Evolutionary conservation across 345 rosid genomes (phyloP), one percentile per base, ranked within the genome.

Genomic region (Bruguiera gymnorhiza): DNA sequence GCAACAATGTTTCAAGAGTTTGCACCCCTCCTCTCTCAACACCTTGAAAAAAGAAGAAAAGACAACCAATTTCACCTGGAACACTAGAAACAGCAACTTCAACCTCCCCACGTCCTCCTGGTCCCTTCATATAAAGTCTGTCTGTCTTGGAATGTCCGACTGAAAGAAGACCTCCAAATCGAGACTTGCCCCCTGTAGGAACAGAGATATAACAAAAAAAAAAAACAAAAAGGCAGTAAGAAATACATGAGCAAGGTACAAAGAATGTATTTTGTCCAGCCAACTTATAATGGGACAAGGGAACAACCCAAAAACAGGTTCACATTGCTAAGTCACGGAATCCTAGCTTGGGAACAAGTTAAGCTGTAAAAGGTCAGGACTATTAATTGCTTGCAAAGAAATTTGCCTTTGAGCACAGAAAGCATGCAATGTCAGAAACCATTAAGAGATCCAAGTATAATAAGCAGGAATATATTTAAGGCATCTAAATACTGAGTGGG

Each of bases 61-160:
- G 50, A 54, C 37, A 72, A 24, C 52, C 24, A 60, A 30, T 70
- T 68, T 76, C 78, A 87, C 98, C 97, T 43, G 85, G 77, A 78
- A 96, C 91, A 65, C 98, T 93, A 80, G 99, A 86, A 74, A 96
- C 98, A 67, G 99, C 96, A 46, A 89, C 98, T 85, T 96, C 98
- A 66, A 96, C 99, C 82, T 92, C 97, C 72, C 99, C 99, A 68
- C 91, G 89, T 75, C 99, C 99, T 79, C 97, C 98, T 27, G 97
- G 99, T 72, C 98, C 99, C 74, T 77, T 92, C 99, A 96, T 96
- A 82, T 82, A 92, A 37, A 92, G 87, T 69, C 88, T 81, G 75
- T 92, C 98, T 52, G 96, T 79, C 89, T 96, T 92, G 69, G 88
- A 81, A 63, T 86, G 86, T 51, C 94, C 92, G 8, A 89, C 80